Percentiles rank a stretch among this genome's conserved stretches.
These are phyloP conservation scores for Senecio squalidus DNA, from an alignment of 140 eudicot species.

Conservation along the genomic window DNA sequence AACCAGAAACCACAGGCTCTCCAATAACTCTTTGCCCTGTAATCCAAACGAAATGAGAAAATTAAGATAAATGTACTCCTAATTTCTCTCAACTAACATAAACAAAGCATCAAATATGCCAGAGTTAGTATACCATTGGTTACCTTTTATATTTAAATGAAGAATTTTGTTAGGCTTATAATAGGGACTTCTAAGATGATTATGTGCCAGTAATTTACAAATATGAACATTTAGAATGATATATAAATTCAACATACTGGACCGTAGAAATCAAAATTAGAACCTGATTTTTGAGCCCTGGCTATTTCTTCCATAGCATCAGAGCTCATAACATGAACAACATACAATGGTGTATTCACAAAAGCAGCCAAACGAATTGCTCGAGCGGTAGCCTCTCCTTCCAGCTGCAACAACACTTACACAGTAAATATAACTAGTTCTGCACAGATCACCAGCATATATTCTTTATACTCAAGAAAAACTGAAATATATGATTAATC, in stretches of 20 bases:
- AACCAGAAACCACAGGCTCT: constrained; percentile 95
- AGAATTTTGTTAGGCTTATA: no score
- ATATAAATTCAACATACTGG: no score
- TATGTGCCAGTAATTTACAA: no score
- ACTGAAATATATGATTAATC: constrained; percentile 8
- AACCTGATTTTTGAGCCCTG: constrained; percentile 92
- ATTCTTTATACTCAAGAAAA: neutral
- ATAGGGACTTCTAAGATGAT: no score
- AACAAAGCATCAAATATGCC: neutral
- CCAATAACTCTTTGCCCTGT: constrained; percentile 93
- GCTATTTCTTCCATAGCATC: constrained; percentile 99
- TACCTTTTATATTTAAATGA: no score
- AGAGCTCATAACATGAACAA: constrained; percentile 98
- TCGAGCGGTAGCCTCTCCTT: constrained; percentile 95
- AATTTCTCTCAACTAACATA: neutral
- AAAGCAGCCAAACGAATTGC: constrained; percentile 94
- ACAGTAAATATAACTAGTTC: constrained; percentile 1
- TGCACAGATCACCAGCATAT: neutral
- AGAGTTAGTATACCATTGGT: no score
- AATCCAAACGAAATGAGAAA: constrained; percentile 15
- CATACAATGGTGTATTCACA: constrained; percentile 83
- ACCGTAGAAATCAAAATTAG: no score
- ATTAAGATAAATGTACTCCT: neutral
- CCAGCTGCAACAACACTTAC: constrained; percentile 47
- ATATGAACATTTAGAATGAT: no score